A percentile compares a stretch with the other conserved stretches of the same genome.
Conservation (phyloP, 2,329 filamentous ascomycete genomes). For the Botrytis sinoallii region DNA sequence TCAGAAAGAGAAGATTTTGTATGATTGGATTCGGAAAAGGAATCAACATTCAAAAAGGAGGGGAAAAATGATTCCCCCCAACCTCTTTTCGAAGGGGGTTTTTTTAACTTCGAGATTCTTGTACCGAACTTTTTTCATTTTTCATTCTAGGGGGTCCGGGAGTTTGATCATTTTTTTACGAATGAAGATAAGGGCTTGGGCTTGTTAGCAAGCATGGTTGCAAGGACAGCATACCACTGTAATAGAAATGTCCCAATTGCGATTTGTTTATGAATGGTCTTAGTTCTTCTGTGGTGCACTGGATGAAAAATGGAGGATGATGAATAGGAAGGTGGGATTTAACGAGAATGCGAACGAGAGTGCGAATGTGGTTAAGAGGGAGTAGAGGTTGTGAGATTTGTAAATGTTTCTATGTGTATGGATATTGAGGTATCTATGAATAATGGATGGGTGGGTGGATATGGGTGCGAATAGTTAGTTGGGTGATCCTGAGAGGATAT, state of each 20-base stretch:
- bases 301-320: slow-evolving; percentile 4
- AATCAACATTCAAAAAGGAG: slow-evolving; percentile 18
- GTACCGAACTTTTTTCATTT: slow-evolving; percentile 22
- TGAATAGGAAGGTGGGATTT: neutral
- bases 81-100: slow-evolving; percentile 6
- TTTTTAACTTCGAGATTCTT: slow-evolving; percentile 27
- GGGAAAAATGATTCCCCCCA: slow-evolving; percentile 5
- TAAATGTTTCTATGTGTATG: neutral
- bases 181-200: slow-evolving; percentile 15
- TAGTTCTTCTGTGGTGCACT: slow-evolving; percentile 1
- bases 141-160: slow-evolving; percentile 16
- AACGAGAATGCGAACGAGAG: slow-evolving; percentile 21
- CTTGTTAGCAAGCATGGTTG: slow-evolving; percentile 24
- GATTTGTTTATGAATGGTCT: slow-evolving; percentile 18
- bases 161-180: slow-evolving; percentile 15
- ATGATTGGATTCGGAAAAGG: slow-evolving; percentile 24
- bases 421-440: neutral
- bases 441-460: neutral
- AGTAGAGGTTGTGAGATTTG: neutral
- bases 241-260: slow-evolving; percentile 33
- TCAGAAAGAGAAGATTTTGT: slow-evolving; percentile 26
- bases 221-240: slow-evolving; percentile 28
- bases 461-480: neutral
- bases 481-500: neutral
- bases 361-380: slow-evolving; percentile 3